Base-by-base conservation (phyloP, 139 green algal species). In the Edaphochlamys debaryana region DNA sequence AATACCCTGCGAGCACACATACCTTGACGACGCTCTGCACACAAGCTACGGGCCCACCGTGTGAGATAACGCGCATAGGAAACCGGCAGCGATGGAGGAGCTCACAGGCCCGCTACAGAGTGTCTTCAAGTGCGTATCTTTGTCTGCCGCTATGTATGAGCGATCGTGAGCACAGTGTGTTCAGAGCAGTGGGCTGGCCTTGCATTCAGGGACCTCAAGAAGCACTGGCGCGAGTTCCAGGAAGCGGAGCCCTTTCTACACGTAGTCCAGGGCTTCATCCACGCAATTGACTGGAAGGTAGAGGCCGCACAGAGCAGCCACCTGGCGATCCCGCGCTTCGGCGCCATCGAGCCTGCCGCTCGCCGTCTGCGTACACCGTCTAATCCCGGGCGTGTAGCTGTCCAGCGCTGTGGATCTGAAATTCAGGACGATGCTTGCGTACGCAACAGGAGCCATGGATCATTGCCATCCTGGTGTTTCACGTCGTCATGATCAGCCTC, bases 371-470 rank as follows among this genome's bases (percentile, higher is more conserved):
- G n/a, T n/a, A n/a, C n/a, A n/a, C n/a, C n/a, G n/a, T n/a, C n/a
- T n/a, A n/a, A n/a, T n/a, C n/a, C n/a, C n/a, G n/a, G n/a, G n/a
- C n/a, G n/a, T n/a, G n/a, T n/a, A n/a, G n/a, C n/a, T n/a, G n/a
- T n/a, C n/a, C n/a, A 9, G 45, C 45, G 11, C 45, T 54, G 45
- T 54, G 45, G 11, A 54, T 54, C 6, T 25, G 22, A 32, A n/a
- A 63, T 63, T 32, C 56, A 32, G 20, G 58, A 40, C 6, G 30
- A 63, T 63, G 22, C 54, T 30, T n/a, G 9, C 54, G 11, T 8
- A 63, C 38, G 62, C 78, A n/a, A n/a, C n/a, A 91, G 87, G 87
- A 91, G 30, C 67, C 71, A 50, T 91, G 87, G 87, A 85, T 91
- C 27, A 68, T 84, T 0, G 73, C 29, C 36, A 41, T 91, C 23